Percentiles rank a stretch among this genome's conserved stretches.
Conservation (phyloP, 1,284 basidiomycete species). For the Cutaneotrichosporon sp. region DNA sequence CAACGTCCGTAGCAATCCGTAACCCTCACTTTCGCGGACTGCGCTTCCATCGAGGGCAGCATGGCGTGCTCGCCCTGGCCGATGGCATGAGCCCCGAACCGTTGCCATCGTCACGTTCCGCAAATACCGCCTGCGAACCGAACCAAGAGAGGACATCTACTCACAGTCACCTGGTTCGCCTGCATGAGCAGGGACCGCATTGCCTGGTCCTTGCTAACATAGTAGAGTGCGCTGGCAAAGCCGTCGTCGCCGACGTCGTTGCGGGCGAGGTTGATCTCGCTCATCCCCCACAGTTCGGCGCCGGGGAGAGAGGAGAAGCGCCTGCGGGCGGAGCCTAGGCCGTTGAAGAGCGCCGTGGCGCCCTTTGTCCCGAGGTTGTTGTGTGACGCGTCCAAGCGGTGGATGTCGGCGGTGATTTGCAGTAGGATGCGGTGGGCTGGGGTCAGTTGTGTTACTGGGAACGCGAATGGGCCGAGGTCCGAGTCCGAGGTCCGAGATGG, state of each 20-base stretch:
- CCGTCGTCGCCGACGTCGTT: constrained; percentile 22
- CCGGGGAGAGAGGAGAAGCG: constrained; percentile 5
- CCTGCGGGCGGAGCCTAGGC: constrained; percentile 26
- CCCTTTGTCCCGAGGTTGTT: constrained; percentile 38
- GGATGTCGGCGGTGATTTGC: constrained; percentile 28
- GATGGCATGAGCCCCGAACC: too few relatives aligned
- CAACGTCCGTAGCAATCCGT: too few relatives aligned
- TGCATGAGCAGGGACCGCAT: constrained; percentile 30
- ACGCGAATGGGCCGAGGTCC: too few relatives aligned
- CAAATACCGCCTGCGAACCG: too few relatives aligned
- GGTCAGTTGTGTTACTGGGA: not conserved
- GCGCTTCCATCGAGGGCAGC: too few relatives aligned
- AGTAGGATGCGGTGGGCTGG: constrained; percentile 34
- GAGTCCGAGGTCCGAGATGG: too few relatives aligned
- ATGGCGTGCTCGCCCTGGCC: too few relatives aligned
- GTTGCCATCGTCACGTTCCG: too few relatives aligned
- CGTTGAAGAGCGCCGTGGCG: constrained; percentile 32
- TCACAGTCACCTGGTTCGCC: constrained; percentile 36
- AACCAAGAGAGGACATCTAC: too few relatives aligned
- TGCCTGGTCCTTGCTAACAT: constrained; percentile 27
- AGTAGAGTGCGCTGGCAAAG: constrained; percentile 7
- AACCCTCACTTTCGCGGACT: too few relatives aligned
- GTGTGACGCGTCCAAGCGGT: constrained; percentile 38
- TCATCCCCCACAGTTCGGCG: constrained; percentile 33
- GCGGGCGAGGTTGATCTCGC: constrained; percentile 34